These are phyloP conservation scores for Fusarium guadeloupense DNA, from an alignment of 2,329 filamentous ascomycete genomes.

Conservation along the genomic window DNA sequence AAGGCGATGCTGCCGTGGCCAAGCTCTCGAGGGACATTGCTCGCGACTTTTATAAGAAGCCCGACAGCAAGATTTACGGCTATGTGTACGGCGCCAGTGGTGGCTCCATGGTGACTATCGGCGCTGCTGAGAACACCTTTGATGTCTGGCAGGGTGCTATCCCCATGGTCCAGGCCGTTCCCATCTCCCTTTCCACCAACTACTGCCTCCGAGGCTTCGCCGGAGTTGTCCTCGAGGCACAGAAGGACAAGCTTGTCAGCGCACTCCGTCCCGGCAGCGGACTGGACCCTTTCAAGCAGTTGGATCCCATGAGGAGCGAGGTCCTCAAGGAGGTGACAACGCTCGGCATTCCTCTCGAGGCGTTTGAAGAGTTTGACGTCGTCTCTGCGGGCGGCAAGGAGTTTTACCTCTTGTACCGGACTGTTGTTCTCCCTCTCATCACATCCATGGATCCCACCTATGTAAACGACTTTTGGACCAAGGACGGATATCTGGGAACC, in stretches of 20 bases:
- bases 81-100: constrained; percentile 38
- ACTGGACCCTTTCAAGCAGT: background rate
- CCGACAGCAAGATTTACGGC: constrained; percentile 19
- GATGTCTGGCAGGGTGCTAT: constrained; percentile 37
- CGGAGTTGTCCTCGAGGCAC: constrained; percentile 1
- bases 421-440: too few relatives aligned
- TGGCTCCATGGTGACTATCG: constrained; percentile 32
- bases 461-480: background rate
- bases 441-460: background rate
- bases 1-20: constrained; percentile 33
- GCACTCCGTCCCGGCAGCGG: background rate
- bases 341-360: background rate
- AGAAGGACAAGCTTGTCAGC: background rate
- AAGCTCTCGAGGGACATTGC: constrained; percentile 27
- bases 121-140: constrained; percentile 29
- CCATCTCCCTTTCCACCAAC: constrained; percentile 28
- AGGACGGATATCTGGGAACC: background rate
- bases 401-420: background rate
- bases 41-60: constrained; percentile 13
- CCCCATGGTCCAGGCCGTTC: constrained; percentile 26
- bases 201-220: constrained; percentile 13
- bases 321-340: background rate
- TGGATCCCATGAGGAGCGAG: background rate
- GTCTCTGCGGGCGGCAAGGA: background rate
- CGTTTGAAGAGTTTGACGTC: background rate